Conservation (phyloP, 805 yeast species). For the Priceomyces haplophilus region DNA sequence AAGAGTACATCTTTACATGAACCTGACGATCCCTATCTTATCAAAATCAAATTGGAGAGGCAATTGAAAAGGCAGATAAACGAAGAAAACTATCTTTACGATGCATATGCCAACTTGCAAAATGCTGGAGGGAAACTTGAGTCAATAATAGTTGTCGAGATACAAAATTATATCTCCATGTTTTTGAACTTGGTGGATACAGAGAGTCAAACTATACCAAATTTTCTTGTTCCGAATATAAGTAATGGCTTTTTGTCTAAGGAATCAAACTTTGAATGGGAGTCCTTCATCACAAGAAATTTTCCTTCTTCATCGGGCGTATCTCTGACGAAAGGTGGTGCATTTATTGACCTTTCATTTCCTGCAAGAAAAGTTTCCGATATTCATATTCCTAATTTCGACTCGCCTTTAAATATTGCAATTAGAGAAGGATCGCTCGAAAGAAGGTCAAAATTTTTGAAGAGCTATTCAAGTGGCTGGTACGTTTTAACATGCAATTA, state of each 20-base stretch:
- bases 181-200: constrained; percentile 70
- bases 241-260: constrained; percentile 58
- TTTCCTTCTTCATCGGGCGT: constrained; percentile 32
- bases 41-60: constrained; percentile 67
- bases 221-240: constrained; percentile 60
- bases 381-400: constrained; percentile 63
- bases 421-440: constrained; percentile 80
- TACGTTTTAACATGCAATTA: constrained; percentile 87
- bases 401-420: constrained; percentile 59
- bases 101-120: constrained; percentile 84
- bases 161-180: constrained; percentile 75
- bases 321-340: constrained; percentile 28
- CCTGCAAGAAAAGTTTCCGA: constrained; percentile 41
- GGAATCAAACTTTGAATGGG: constrained; percentile 86
- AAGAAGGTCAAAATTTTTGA: constrained; percentile 84
- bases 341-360: constrained; percentile 40
- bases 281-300: constrained; percentile 71
- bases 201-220: constrained; percentile 70
- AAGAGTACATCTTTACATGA: constrained; percentile 19
- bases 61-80: constrained; percentile 73
- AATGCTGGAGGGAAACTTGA: constrained; percentile 83
- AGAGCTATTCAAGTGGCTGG: constrained; percentile 88
- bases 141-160: constrained; percentile 78
- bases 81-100: constrained; percentile 84
- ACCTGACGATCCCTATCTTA: constrained; percentile 73